These are phyloP conservation scores for Xylariaceae sp. DNA, from an alignment of 2,329 filamentous ascomycete species.

Conservation along the genomic window DNA sequence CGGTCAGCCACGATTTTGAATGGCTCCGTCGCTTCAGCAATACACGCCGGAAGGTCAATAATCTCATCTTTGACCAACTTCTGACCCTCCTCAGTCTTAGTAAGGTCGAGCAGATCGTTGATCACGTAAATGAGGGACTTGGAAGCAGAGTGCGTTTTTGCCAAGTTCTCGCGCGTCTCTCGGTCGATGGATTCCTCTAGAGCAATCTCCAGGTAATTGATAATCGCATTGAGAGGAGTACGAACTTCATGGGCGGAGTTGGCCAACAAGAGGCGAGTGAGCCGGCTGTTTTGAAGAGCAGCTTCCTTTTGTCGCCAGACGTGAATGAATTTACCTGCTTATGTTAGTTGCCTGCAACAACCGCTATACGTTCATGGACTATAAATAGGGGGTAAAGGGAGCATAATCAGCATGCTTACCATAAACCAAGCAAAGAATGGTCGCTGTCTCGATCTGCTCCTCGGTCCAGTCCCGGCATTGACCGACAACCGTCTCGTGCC, in stretches of 20 bases:
- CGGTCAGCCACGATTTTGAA: constrained; percentile 70
- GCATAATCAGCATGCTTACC: constrained; percentile 44
- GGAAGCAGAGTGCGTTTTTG: constrained; percentile 81
- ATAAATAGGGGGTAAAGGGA: background rate
- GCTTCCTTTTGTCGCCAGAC: constrained; percentile 90
- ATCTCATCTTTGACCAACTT: constrained; percentile 73
- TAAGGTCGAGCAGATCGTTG: constrained; percentile 83
- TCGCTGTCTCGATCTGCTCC: constrained; percentile 82
- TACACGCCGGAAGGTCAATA: constrained; percentile 65
- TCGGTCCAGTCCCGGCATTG: constrained; percentile 85
- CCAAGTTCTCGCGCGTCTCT: constrained; percentile 79
- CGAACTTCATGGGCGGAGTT: constrained; percentile 91
- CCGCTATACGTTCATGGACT: background rate
- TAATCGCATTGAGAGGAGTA: constrained; percentile 86
- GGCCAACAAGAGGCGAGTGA: constrained; percentile 72
- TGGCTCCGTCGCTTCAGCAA: constrained; percentile 71
- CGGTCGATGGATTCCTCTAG: constrained; percentile 73
- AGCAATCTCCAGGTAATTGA: constrained; percentile 90
- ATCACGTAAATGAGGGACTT: constrained; percentile 93
- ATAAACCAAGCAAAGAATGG: constrained; percentile 81
- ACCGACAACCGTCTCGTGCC: constrained; percentile 75
- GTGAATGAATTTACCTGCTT: constrained; percentile 68
- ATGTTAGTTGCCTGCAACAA: constrained; percentile 4
- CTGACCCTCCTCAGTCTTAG: constrained; percentile 79
- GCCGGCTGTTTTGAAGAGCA: constrained; percentile 72